phyloP scores from a whole-genome alignment of 805 yeast genomes.

The Metahyphopichia silvanorum region DNA sequence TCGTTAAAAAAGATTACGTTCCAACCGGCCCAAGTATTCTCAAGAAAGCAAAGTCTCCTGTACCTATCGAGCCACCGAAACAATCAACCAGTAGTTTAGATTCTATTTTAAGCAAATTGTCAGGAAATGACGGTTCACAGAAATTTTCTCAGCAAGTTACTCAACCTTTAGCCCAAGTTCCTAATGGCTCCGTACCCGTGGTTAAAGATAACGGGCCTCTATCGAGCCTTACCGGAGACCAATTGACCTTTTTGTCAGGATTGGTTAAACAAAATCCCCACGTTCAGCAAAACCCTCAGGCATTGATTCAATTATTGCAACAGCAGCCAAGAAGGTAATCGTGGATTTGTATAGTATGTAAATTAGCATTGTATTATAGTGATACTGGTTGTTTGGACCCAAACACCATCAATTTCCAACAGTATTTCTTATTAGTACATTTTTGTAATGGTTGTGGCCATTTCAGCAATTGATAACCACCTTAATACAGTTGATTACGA shows the following conservation, averaged over 20 bases:
- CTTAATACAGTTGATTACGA: no score
- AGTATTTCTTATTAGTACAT: no score
- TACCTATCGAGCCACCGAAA: constrained; percentile 3
- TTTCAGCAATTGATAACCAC: no score
- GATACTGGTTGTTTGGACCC: no score
- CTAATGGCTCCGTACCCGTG: no score
- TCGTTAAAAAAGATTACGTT: constrained; percentile 34
- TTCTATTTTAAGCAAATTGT: constrained; percentile 24
- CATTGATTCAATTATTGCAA: constrained; percentile 8
- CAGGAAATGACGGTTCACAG: constrained; percentile 7
- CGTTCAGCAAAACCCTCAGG: constrained; percentile 9
- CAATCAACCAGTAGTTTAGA: constrained; percentile 11
- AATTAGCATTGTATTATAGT: no score
- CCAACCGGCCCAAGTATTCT: constrained; percentile 20
- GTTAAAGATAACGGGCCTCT: neutral
- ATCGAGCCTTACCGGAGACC: constrained; percentile 5
- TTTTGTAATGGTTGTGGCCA: no score
- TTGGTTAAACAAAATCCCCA: constrained; percentile 15
- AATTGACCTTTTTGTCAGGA: constrained; percentile 8
- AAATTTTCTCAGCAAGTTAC: neutral
- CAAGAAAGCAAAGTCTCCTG: constrained; percentile 3
- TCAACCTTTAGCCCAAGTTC: constrained; percentile 1
- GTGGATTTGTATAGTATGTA: no score
- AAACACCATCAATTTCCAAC: no score
- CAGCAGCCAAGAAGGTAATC: no score